A percentile compares a stretch with the other conserved stretches of the same genome.
phyloP scores from a whole-genome alignment of 106 monocot species.

The Alisma plantagoaquatica region DNA sequence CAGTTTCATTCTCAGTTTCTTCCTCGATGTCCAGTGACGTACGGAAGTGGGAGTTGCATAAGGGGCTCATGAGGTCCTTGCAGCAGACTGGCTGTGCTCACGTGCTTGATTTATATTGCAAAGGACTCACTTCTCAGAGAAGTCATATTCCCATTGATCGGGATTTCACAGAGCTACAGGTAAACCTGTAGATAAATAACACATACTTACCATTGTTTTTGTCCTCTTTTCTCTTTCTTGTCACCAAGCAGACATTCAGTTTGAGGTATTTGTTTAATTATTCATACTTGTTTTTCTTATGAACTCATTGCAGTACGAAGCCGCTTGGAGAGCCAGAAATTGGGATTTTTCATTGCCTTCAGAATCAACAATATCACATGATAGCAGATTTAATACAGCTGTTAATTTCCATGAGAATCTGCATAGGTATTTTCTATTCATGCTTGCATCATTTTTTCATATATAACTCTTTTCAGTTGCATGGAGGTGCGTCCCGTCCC shows the following conservation, averaged over 20 bases:
- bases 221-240: no score
- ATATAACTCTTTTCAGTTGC: no score
- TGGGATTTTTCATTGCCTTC: constrained; percentile 82
- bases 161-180: constrained; percentile 86
- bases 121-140: constrained; percentile 55
- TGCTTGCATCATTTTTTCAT: no score
- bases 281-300: background rate
- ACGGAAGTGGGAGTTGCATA: constrained; percentile 50
- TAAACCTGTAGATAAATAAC: background rate
- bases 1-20: background rate
- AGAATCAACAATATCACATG: constrained; percentile 14
- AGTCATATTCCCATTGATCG: constrained; percentile 49
- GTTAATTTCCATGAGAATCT: constrained; percentile 66
- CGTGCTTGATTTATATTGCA: constrained; percentile 70
- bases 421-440: constrained; percentile 40
- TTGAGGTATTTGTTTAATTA: background rate
- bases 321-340: constrained; percentile 96
- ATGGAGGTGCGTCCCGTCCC: no score
- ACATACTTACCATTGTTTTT: no score
- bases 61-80: constrained; percentile 84
- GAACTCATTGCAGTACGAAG: constrained; percentile 63
- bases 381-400: constrained; percentile 8
- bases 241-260: no score
- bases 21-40: constrained; percentile 15
- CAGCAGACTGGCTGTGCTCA: constrained; percentile 93